Evolutionary conservation across 495 filamentous ascomycete genomes (phyloP).

Genomic region (Massariosphaeria phaeospora): DNA sequence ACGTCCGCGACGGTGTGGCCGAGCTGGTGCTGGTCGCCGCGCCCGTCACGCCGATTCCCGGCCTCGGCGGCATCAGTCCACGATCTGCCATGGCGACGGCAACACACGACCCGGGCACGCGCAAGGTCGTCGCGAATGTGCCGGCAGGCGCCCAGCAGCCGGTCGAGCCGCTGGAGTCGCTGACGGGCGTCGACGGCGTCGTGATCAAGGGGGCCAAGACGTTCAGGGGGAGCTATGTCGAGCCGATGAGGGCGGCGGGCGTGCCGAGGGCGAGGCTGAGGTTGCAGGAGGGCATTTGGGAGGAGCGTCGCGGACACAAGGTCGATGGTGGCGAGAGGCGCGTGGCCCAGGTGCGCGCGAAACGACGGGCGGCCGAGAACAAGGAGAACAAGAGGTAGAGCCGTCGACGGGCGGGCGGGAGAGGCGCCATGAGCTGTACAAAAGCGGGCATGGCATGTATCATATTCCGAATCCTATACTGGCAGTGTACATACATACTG

Average conservation of each 20-base stretch:
- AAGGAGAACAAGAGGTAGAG: conserved; percentile 36
- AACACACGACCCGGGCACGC: conserved; percentile 50
- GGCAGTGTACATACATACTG: too few species aligned
- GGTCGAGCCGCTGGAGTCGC: conserved; percentile 39
- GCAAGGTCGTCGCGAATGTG: conserved; percentile 67
- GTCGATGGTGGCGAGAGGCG: conserved; percentile 94
- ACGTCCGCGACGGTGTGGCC: conserved; percentile 68
- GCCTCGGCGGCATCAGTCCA: background rate
- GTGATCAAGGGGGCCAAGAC: conserved; percentile 58
- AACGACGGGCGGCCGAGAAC: conserved; percentile 48
- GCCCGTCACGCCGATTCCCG: conserved; percentile 31
- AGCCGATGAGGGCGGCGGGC: conserved; percentile 57
- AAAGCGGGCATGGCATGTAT: too few species aligned
- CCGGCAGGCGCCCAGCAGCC: conserved; percentile 48
- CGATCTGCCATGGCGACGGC: conserved; percentile 38
- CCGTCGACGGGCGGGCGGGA: background rate
- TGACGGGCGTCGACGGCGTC: conserved; percentile 54
- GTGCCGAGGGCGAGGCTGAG: conserved; percentile 58
- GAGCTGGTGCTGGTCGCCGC: conserved; percentile 65
- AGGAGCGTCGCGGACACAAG: conserved; percentile 75
- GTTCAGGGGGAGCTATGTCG: conserved; percentile 67
- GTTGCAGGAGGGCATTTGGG: conserved; percentile 84
- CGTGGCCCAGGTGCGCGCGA: conserved; percentile 72
- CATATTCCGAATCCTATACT: too few species aligned
- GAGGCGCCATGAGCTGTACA: too few species aligned